Percentiles rank a stretch among this genome's conserved stretches.
phyloP scores from a whole-genome alignment of 2,329 filamentous ascomycete species.

The Cercospora sesami region DNA sequence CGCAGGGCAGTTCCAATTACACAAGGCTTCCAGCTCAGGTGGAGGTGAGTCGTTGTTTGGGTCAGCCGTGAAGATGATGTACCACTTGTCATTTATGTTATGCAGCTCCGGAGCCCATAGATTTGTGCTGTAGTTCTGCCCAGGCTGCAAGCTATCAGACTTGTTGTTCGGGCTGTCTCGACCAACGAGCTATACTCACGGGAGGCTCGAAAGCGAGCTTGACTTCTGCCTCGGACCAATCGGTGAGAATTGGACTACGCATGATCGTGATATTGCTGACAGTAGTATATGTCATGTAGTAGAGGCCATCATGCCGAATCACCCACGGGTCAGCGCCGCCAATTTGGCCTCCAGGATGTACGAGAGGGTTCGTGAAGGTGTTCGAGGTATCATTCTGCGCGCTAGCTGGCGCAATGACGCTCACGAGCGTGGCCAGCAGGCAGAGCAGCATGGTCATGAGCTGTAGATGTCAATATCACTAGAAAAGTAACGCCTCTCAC shows the following conservation, averaged over 20 bases:
- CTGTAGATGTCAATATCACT: not conserved
- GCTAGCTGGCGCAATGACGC: conserved; percentile 15
- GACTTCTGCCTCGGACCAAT: conserved; percentile 49
- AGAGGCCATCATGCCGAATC: conserved; percentile 44
- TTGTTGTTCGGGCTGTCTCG: not conserved
- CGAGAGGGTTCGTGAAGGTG: conserved; percentile 50
- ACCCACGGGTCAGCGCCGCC: conserved; percentile 51
- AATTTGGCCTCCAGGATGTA: conserved; percentile 31
- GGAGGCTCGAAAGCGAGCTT: conserved; percentile 47
- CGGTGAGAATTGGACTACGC: conserved; percentile 44
- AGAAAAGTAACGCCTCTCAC: not conserved
- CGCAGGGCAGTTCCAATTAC: conserved; percentile 50
- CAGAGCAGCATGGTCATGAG: not conserved
- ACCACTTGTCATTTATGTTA: conserved; percentile 50
- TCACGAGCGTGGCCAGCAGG: conserved; percentile 15
- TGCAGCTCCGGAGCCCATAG: conserved; percentile 56
- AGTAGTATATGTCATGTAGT: conserved; percentile 51
- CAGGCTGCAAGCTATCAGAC: conserved; percentile 26
- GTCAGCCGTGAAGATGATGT: conserved; percentile 56
- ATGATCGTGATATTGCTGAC: conserved; percentile 47
- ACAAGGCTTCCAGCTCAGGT: conserved; percentile 51
- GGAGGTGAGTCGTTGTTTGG: conserved; percentile 49
- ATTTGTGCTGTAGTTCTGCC: conserved; percentile 49
- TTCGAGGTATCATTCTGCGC: conserved; percentile 29
- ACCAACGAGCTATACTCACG: conserved; percentile 7